Percentiles rank a stretch among this genome's conserved stretches.
Conservation (phyloP, 2,329 filamentous ascomycete genomes). For the Microsporum audouinii region DNA sequence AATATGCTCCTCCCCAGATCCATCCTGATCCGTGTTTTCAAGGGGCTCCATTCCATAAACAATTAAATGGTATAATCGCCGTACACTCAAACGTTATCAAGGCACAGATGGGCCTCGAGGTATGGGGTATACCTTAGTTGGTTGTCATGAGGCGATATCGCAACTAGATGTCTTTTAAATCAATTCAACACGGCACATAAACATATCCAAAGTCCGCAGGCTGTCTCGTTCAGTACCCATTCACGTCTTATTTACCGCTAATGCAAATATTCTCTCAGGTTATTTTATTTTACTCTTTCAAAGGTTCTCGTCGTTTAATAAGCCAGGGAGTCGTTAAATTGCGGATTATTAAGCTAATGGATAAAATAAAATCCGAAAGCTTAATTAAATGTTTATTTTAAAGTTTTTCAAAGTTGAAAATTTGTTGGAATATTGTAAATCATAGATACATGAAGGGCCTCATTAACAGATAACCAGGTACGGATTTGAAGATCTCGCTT, state of each 20-base stretch:
- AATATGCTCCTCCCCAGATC: slow-evolving; percentile 28
- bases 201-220: background rate
- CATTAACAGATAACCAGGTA: background rate
- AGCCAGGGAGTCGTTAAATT: background rate
- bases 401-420: background rate
- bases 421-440: no score
- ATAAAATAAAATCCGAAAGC: background rate
- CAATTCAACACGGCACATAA: background rate
- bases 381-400: background rate
- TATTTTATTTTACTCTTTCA: no score
- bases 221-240: background rate
- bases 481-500: background rate
- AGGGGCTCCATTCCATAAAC: background rate
- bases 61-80: background rate
- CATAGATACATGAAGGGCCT: background rate
- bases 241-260: background rate
- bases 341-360: background rate
- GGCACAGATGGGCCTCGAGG: background rate
- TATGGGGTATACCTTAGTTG: background rate
- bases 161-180: background rate
- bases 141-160: background rate
- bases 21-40: background rate
- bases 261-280: background rate
- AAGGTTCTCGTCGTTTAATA: background rate
- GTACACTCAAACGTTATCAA: background rate